Evolutionary conservation across 805 yeast genomes (phyloP), one percentile per base, ranked within the genome.

Genomic region (Yamadazyma akitaensis): DNA sequence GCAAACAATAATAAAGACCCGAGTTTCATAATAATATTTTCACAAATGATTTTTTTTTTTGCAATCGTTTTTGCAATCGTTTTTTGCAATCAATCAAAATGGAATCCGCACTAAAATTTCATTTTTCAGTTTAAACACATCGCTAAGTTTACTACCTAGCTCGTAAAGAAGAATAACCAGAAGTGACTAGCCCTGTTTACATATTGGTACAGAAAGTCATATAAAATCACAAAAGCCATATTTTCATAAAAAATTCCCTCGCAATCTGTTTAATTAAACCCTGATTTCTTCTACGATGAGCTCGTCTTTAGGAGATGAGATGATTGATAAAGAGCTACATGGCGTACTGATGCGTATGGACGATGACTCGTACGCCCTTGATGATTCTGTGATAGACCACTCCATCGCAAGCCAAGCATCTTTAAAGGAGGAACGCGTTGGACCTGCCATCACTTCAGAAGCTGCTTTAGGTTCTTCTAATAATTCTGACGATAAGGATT

Each of bases 281-380:
- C 12, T 28, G 9, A 28, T 12, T 28, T 28, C 37, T n/a, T 14
- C 11, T 35, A 40, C 12, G 42, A 46, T 46, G 55, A 52, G 56
- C 44, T 46, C 50, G 34, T 50, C 57, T 37, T 39, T 49, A 46
- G 52, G 58, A 48, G 61, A 58, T 56, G 59, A 55, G 51, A 42
- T 47, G 43, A 37, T 41, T 35, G 53, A 46, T 46, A 46, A 46
- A 35, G 45, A 42, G 19, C 37, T 37, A 37, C 18, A 17, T 4
- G 43, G 37, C 25, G 24, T 6, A 2, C 32, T 5, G 32, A 30
- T 31, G 5, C 26, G 26, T 7, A 31, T 17, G 16, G 19, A 33
- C 14, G 16, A 17, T 11, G 21, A 21, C 24, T 40, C 37, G n/a
- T 17, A 38, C 14, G 13, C 13, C 32, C 13, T 21, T 8, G 21